These are phyloP conservation scores for Colletotrichum graminicola DNA, from an alignment of 2,329 filamentous ascomycete species.

Conservation along the genomic window DNA sequence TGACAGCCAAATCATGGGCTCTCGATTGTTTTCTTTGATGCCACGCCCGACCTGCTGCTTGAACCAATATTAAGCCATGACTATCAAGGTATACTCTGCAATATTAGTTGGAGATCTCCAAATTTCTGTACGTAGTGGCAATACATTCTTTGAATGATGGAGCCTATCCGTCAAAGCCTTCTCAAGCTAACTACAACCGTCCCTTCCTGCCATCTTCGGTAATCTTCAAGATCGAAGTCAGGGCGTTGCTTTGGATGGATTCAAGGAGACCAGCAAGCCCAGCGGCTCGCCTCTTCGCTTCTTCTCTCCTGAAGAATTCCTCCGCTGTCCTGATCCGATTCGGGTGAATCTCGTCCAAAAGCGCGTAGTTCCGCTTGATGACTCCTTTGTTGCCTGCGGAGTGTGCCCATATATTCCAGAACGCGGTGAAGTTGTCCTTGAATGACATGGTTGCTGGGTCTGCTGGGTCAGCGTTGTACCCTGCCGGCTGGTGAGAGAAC, in stretches of 20 bases:
- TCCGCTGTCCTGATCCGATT: constrained; percentile 60
- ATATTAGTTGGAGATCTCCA: too few species aligned
- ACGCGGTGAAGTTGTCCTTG: constrained; percentile 63
- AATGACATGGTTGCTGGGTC: constrained; percentile 52
- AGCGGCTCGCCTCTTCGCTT: constrained; percentile 48
- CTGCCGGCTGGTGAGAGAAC: constrained; percentile 46
- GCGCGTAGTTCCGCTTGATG: constrained; percentile 58
- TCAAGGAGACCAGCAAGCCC: constrained; percentile 51
- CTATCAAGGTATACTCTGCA: neutral
- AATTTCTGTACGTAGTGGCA: too few species aligned
- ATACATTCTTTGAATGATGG: too few species aligned
- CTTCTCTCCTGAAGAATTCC: constrained; percentile 60
- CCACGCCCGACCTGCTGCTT: neutral
- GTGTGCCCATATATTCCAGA: constrained; percentile 61
- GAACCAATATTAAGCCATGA: neutral
- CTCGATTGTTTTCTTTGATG: neutral
- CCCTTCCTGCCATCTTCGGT: constrained; percentile 43
- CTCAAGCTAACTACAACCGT: neutral
- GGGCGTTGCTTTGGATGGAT: constrained; percentile 42
- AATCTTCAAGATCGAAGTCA: constrained; percentile 46
- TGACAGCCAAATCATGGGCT: neutral
- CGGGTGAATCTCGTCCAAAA: constrained; percentile 66
- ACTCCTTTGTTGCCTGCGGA: constrained; percentile 57
- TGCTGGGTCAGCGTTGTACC: constrained; percentile 50
- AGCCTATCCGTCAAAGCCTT: neutral